A percentile compares a stretch with the other conserved stretches of the same genome.
These are phyloP conservation scores for Abrus pulchellus DNA, from an alignment of 306 rosid genomes.

Conservation along the genomic window DNA sequence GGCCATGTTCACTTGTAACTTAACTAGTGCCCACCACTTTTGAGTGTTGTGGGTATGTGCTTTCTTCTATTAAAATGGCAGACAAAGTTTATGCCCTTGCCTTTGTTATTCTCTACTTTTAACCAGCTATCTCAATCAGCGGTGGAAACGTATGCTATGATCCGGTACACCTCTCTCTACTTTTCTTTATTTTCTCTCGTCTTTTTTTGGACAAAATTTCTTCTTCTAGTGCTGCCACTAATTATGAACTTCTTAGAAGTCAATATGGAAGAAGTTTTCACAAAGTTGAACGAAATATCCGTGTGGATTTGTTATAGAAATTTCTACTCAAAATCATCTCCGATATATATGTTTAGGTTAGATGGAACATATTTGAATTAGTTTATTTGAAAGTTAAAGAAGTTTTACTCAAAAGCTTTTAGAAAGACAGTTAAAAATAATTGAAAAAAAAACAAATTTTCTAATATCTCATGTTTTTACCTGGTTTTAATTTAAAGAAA, in stretches of 20 bases:
- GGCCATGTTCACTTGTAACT: neutral
- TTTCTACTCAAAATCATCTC: neutral
- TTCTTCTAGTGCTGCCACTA: neutral
- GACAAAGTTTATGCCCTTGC: slow-evolving; percentile 34
- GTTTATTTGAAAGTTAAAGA: neutral
- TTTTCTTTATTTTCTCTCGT: neutral
- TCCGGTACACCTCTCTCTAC: neutral
- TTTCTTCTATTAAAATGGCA: slow-evolving; percentile 35
- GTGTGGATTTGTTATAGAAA: neutral
- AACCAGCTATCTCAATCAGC: slow-evolving; percentile 24
- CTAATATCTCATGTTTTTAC: too few relatives aligned
- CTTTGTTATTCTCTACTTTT: slow-evolving; percentile 42
- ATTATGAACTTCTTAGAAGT: neutral
- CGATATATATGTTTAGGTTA: neutral
- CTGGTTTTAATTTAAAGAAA: too few relatives aligned
- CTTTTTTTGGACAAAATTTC: neutral
- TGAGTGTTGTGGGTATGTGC: neutral
- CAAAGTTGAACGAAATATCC: neutral
- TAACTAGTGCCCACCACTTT: slow-evolving; percentile 24
- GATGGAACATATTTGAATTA: neutral
- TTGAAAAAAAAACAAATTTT: too few relatives aligned
- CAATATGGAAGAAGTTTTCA: neutral
- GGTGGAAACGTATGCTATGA: neutral
- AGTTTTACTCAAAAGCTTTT: too few relatives aligned
- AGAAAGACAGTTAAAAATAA: too few relatives aligned